These are phyloP conservation scores for Stylosanthes scabra DNA, from an alignment of 331 rosid species.

Conservation along the genomic window DNA sequence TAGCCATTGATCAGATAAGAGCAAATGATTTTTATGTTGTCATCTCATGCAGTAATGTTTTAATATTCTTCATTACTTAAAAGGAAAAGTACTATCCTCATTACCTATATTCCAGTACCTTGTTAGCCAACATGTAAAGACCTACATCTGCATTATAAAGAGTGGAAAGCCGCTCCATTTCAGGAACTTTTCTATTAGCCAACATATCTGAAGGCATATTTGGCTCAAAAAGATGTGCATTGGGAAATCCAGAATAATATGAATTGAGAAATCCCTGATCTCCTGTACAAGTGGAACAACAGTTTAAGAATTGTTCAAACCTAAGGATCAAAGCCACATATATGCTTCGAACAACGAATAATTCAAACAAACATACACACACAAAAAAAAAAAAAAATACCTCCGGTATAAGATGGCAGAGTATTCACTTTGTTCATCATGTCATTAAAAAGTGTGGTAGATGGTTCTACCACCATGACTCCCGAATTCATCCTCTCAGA, in stretches of 20 bases:
- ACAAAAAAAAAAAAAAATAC: slow-evolving; percentile 35
- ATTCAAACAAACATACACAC: slow-evolving; percentile 10
- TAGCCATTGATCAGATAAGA: slow-evolving; percentile 8
- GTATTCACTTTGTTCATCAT: slow-evolving; percentile 87
- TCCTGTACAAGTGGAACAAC: slow-evolving; percentile 56
- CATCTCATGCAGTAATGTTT: slow-evolving; percentile 1
- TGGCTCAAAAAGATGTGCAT: slow-evolving; percentile 88
- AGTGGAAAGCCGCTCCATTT: slow-evolving; percentile 97
- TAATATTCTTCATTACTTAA: slow-evolving; percentile 8
- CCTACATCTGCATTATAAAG: slow-evolving; percentile 96
- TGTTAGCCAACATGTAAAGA: slow-evolving; percentile 98
- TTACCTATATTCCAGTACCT: slow-evolving; percentile 62
- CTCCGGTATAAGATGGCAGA: slow-evolving; percentile 88
- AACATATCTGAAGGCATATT: slow-evolving; percentile 54
- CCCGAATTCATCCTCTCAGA: slow-evolving; percentile 95
- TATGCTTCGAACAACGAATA: background rate
- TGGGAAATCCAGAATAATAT: slow-evolving; percentile 75
- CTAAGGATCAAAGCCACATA: slow-evolving; percentile 24
- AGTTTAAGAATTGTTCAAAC: slow-evolving; percentile 16
- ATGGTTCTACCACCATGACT: slow-evolving; percentile 89
- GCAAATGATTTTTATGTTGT: background rate
- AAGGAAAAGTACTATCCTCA: slow-evolving; percentile 34
- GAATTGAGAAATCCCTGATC: slow-evolving; percentile 98
- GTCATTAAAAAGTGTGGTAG: slow-evolving; percentile 75
- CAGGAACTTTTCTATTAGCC: slow-evolving; percentile 63